phyloP scores from a whole-genome alignment of 2,329 filamentous ascomycete species.

The Fusarium paranaense region DNA sequence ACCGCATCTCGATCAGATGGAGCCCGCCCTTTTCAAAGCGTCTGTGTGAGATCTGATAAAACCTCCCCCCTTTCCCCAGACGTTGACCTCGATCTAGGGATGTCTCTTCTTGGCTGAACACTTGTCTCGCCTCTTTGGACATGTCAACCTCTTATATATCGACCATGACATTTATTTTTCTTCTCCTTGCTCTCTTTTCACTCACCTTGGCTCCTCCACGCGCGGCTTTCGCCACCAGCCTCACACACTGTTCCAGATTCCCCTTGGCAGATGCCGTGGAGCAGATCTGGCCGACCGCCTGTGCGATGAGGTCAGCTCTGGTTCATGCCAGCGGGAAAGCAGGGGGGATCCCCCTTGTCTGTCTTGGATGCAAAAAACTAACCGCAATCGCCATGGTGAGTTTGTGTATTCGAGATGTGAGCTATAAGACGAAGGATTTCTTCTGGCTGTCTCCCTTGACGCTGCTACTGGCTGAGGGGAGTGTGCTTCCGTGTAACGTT shows the following conservation, averaged over 20 bases:
- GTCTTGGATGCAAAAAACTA: conserved; percentile 14
- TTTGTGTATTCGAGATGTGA: neutral
- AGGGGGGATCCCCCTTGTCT: conserved; percentile 19
- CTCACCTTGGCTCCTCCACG: conserved; percentile 80
- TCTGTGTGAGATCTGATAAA: conserved; percentile 15
- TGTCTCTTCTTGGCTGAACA: conserved; percentile 9
- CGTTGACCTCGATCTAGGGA: conserved; percentile 31
- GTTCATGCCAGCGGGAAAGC: conserved; percentile 22
- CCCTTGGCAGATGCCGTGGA: conserved; percentile 81
- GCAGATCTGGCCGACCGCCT: conserved; percentile 93
- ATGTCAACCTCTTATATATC: neutral
- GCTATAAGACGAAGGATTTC: neutral
- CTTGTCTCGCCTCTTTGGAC: neutral
- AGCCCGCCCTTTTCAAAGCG: neutral
- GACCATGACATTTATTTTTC: neutral
- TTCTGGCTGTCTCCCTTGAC: neutral
- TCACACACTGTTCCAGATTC: conserved; percentile 84
- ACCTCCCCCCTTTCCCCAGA: neutral
- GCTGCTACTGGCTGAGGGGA: neutral
- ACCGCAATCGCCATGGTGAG: conserved; percentile 44
- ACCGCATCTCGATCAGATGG: conserved; percentile 8
- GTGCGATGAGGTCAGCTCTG: conserved; percentile 14
- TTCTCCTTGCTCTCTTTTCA: neutral
- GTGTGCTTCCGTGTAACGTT: neutral
- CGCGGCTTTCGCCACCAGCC: conserved; percentile 78